Evolutionary conservation across 1,139 yeast genomes (phyloP).

Genomic region (Candida sp.): DNA sequence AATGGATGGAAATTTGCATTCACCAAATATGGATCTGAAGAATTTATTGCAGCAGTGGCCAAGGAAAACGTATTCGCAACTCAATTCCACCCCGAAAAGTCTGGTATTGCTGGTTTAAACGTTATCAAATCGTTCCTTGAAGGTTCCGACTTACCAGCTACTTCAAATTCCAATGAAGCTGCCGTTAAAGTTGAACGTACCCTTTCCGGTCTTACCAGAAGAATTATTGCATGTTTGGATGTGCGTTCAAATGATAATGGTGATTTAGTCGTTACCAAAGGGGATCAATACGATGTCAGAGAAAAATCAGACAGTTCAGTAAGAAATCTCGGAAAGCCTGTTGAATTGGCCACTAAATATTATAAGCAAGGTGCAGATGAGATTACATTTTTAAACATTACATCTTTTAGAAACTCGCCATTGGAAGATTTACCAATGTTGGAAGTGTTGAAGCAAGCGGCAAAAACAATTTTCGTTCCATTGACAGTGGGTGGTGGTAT

Average conservation of each 20-base stretch:
- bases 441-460: constrained; percentile 77
- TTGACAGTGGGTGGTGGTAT: constrained; percentile 98
- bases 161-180: constrained; percentile 6
- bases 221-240: constrained; percentile 93
- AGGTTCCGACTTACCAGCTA: constrained; percentile 11
- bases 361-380: constrained; percentile 97
- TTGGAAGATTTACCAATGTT: constrained; percentile 91
- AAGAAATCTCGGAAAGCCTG: constrained; percentile 94
- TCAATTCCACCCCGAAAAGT: constrained; percentile 97
- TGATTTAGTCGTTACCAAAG: constrained; percentile 94
- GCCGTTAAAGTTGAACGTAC: constrained; percentile 40
- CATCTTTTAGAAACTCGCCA: constrained; percentile 94
- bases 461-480: constrained; percentile 92
- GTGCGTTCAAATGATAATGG: constrained; percentile 95
- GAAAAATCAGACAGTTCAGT: constrained; percentile 60
- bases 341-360: constrained; percentile 85
- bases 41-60: constrained; percentile 78
- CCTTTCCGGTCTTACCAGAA: constrained; percentile 72
- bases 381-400: constrained; percentile 88
- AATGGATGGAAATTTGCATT: constrained; percentile 79
- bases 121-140: constrained; percentile 70
- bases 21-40: constrained; percentile 74
- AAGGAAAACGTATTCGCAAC: constrained; percentile 85
- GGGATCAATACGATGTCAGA: constrained; percentile 96
- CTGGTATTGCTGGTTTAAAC: constrained; percentile 84